These are phyloP conservation scores for Aspergillus clavatus DNA, from an alignment of 2,329 filamentous ascomycete genomes.

Conservation along the genomic window DNA sequence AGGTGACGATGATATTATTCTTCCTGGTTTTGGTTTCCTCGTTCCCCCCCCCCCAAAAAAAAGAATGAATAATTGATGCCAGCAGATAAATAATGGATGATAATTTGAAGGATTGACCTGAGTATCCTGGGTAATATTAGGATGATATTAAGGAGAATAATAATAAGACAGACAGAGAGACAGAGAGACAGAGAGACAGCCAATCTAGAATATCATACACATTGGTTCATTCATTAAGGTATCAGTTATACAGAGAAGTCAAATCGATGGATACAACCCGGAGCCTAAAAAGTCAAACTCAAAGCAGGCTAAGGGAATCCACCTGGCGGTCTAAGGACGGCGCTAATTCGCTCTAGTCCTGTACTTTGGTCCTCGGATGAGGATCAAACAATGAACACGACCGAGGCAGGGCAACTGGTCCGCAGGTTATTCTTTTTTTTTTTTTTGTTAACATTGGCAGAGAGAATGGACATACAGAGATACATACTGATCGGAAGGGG, in stretches of 20 bases:
- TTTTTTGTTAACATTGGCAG: too few species aligned
- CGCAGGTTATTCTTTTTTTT: too few species aligned
- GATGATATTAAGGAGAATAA: conserved; percentile 2
- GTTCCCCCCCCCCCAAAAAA: too few species aligned
- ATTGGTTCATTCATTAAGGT: too few species aligned
- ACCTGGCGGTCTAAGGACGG: background rate
- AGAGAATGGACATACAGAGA: background rate
- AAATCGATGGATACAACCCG: background rate
- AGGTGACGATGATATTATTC: too few species aligned
- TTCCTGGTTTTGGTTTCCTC: too few species aligned
- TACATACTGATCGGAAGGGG: too few species aligned
- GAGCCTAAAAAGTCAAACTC: too few species aligned
- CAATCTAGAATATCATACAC: too few species aligned
- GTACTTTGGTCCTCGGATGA: background rate
- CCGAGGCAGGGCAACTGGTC: background rate
- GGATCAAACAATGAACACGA: background rate
- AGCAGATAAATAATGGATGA: too few species aligned
- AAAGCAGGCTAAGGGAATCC: background rate
- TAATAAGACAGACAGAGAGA: conserved; percentile 9
- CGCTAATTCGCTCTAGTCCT: background rate
- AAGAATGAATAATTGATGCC: too few species aligned
- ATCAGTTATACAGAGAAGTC: too few species aligned
- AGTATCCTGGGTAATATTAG: background rate
- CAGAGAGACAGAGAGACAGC: conserved; percentile 1
- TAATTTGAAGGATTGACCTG: background rate